These are phyloP conservation scores for Serendipita indica DNA, from an alignment of 768 basidiomycete genomes.

Conservation along the genomic window DNA sequence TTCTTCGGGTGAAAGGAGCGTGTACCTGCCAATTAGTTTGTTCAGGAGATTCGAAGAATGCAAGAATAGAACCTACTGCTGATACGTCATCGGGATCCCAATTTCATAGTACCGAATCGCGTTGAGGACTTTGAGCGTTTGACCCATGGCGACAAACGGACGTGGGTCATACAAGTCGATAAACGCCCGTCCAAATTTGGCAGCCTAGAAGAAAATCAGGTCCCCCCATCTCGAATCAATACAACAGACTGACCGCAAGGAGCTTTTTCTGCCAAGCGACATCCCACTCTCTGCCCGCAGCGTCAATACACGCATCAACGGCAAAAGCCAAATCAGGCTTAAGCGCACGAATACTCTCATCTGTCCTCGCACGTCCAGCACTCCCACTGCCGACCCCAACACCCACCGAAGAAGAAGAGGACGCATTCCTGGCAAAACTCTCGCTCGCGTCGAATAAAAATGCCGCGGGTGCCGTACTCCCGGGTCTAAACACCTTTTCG, in stretches of 20 bases:
- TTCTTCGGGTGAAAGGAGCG: constrained; percentile 60
- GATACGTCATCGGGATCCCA: constrained; percentile 83
- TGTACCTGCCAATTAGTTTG: constrained; percentile 40
- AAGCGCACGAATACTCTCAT: constrained; percentile 82
- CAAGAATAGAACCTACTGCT: constrained; percentile 44
- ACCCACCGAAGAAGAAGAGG: constrained; percentile 20
- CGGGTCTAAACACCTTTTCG: constrained; percentile 60
- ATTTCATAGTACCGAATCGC: constrained; percentile 84
- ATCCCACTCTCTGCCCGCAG: constrained; percentile 86
- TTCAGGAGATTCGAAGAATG: neutral
- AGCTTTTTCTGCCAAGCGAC: constrained; percentile 77
- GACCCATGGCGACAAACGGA: constrained; percentile 86
- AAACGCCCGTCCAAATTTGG: constrained; percentile 89
- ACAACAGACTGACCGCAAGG: constrained; percentile 44
- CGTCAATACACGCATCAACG: constrained; percentile 85
- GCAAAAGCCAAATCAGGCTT: constrained; percentile 72
- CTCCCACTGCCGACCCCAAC: neutral
- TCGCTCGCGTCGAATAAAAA: constrained; percentile 89
- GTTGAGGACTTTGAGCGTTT: constrained; percentile 84
- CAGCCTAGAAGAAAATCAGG: constrained; percentile 44
- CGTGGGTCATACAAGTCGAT: constrained; percentile 84
- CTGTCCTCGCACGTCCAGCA: constrained; percentile 44
- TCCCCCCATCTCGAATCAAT: neutral
- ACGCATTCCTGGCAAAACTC: constrained; percentile 65
- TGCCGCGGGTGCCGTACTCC: constrained; percentile 81